phyloP scores from a whole-genome alignment of 2,329 filamentous ascomycete genomes.

The Apiospora koreana region DNA sequence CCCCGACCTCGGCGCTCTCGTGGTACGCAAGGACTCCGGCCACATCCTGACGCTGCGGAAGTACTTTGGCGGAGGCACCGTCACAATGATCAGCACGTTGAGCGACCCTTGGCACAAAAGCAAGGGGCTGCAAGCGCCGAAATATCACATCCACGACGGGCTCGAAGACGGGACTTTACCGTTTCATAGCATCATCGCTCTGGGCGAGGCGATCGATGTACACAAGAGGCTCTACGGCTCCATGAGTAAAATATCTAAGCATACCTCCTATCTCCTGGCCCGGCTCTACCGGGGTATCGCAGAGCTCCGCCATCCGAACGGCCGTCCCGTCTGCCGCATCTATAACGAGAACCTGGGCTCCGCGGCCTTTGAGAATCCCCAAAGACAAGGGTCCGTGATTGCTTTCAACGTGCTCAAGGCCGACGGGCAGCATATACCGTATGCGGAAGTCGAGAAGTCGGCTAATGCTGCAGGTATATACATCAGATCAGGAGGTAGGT shows the following conservation, averaged over 20 bases:
- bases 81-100: conserved; percentile 58
- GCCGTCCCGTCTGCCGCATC: conserved; percentile 49
- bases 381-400: conserved; percentile 60
- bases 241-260: conserved; percentile 59
- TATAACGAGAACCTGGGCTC: conserved; percentile 41
- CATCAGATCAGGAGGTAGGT: conserved; percentile 57
- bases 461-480: conserved; percentile 59
- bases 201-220: conserved; percentile 59
- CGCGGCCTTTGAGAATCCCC: conserved; percentile 49
- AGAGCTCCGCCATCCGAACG: conserved; percentile 54
- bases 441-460: conserved; percentile 58
- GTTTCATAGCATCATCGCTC: conserved; percentile 65
- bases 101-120: conserved; percentile 25
- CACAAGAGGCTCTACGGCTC: conserved; percentile 58
- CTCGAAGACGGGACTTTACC: conserved; percentile 69
- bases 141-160: conserved; percentile 55
- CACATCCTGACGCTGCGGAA: conserved; percentile 54
- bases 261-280: conserved; percentile 56
- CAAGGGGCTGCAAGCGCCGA: conserved; percentile 27
- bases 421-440: conserved; percentile 55
- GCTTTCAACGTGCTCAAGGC: conserved; percentile 62
- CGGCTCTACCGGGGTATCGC: conserved; percentile 49
- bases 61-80: conserved; percentile 71
- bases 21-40: conserved; percentile 57
- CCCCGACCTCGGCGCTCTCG: conserved; percentile 62